Base-by-base conservation (phyloP, 1,139 yeast species). In the Yamadazyma mexicana region DNA sequence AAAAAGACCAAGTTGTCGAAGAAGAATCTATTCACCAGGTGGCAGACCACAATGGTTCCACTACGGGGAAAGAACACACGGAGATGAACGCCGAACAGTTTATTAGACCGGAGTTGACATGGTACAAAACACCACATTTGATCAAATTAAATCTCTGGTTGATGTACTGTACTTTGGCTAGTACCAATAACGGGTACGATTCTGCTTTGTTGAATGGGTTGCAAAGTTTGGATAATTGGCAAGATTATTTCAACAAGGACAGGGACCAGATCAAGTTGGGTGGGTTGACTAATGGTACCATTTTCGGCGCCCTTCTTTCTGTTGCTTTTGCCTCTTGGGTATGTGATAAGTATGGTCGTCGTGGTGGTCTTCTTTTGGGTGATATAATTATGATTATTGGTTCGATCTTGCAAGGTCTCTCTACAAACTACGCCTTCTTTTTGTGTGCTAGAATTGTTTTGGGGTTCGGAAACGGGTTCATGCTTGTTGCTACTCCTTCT, bases 101-200 rank as follows among this genome's bases (percentile, higher is more conserved):
- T 25, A 37, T 44, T 50, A 34, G 35, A 17, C 14, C 28, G 5
- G 47, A 40, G 16, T 3, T 35, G 5, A 31, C 17, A 17, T 57
- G 57, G 56, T 55, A 44, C 38, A 49, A 45, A 17, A 62, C 63
- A 29, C 58, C 64, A 8, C 69, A 74, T 45, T 54, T 76, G 37
- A 45, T 62, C 5, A 45, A 49, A 30, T 61, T 76, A 42, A 69
- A 71, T 45, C 38, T 60, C 22, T 47, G 64, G 17, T 50, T 76
- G 12, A 55, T 73, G 17, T 52, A 69, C 27, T 62, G 73, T 26
- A 62, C 77, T 25, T 53, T 76, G 27, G 59, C 77, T 10, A 67
- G 77, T 17, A 69, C 78, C 23, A 72, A 69, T 46, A 69, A 65
- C 33, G 81, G 82, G 17, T 77, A 65, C 45, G 82, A 77, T 55